Base-by-base conservation (phyloP, 495 filamentous ascomycete genomes). In the Penicillium canescens region DNA sequence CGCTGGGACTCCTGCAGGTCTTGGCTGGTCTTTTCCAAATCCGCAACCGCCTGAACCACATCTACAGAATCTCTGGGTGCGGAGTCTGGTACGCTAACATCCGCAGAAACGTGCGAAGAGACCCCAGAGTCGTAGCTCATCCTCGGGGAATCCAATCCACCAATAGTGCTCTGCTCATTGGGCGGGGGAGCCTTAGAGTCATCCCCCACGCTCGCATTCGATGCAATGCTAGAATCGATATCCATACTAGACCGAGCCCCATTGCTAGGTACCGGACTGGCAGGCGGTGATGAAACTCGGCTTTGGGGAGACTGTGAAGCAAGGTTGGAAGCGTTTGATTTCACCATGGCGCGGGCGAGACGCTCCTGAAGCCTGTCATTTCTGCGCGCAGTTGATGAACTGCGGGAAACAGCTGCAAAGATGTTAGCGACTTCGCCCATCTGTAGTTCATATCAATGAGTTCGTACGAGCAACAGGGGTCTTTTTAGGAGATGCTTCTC, bases 361-460 rank as follows among this genome's bases (percentile, higher is more conserved):
- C 90, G 84, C 70, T 96, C 92, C 67, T 96, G 92, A 35, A 97
- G 79, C 11, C 89, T 82, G 55, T 90, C 88, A 76, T 87, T 92
- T 48, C 82, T 80, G 51, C 73, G 77, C 36, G 78, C 68, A 54
- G 55, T 73, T 10, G 74, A 78, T 14, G 77, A 73, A 56, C 70
- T 84, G 28, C 74, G 77, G 7, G 84, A 88, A 20, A 82, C 62
- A 31, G 80, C 74, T 75, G 31, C 14, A 36, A 36, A 40, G 38
- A 14, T 11, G 46, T 74, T 65, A 73, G 65, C 54, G 52, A 24
- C 26, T 26, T 38, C 4, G 13, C 18, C 6, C 13, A 8, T 3
- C 16, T 6, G 10, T 26, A 43, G 11, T 33, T 24, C 8, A 31
- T 36, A 7, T 20, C 12, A 4, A 6, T 28, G 13, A 24, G 3